Evolutionary conservation across 2,329 filamentous ascomycete species (phyloP), one percentile per base, ranked within the genome.

Genomic region (Cordyceps cateniannulata): DNA sequence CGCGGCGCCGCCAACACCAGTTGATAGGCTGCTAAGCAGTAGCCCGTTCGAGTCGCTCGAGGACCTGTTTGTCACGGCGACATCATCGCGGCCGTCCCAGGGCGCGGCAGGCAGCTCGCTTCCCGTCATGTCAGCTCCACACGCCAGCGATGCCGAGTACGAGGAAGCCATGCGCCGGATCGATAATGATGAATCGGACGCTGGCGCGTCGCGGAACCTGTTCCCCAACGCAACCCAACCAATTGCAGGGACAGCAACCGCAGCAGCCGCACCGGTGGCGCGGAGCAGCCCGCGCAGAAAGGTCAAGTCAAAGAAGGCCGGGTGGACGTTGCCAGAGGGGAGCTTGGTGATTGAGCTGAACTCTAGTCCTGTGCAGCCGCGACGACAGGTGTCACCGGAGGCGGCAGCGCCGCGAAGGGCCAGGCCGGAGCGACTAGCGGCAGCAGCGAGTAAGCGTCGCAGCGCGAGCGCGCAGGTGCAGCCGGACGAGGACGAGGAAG

Each of bases 111-210:
- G 69, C 3, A 63, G 68, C 49, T 69, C 71, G 5, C 60, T 66
- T 7, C 63, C 67, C 25, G 66, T 66, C 20, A 65, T 67, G 9
- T 62, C 69, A 12, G 22, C 14, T 3, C 71, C 72, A 35, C 63
- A 66, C 2, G 67, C 69, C 3, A 65, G 65, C 1, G 72, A 79
- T 57, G 38, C 65, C 3, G 77, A 76, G 14, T 79, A 79, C 55
- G 73, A 80, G 42, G 76, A 76, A 58, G 74, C 71, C 12, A 80
- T 80, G 73, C 72, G 72, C 29, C 75, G 69, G 29, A 65, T 79
- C 1, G 78, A 80, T 25, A 70, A 71, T 29, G 62, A 35, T n/a
- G 62, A 65, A 7, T 63, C 65, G 3, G 66, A 66, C 20, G 32
- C 7, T 35, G 63, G 69, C 29, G 70, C 66, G 45, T 64, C 68